These are phyloP conservation scores for Ceratobasidium sp. DNA, from an alignment of 1,284 basidiomycete species.

Conservation along the genomic window DNA sequence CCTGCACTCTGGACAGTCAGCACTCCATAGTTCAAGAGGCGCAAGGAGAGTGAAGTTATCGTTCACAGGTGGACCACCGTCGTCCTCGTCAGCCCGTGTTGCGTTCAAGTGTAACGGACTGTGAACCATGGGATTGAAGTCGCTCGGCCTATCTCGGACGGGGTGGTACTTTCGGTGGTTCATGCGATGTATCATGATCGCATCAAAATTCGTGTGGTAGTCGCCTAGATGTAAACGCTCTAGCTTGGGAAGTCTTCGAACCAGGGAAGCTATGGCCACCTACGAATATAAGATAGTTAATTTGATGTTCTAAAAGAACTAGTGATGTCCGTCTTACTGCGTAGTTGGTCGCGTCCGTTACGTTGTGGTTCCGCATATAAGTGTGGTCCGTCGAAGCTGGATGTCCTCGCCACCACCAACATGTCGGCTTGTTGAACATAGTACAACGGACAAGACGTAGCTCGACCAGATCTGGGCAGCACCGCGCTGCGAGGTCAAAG, in stretches of 20 bases:
- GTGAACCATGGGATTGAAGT: too few relatives aligned
- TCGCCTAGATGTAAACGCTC: constrained; percentile 1
- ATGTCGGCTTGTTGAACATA: constrained; percentile 33
- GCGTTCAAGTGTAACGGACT: too few relatives aligned
- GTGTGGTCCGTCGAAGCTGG: too few relatives aligned
- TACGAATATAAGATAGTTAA: neutral
- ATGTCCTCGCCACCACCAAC: too few relatives aligned
- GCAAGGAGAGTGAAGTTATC: neutral
- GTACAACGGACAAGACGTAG: constrained; percentile 27
- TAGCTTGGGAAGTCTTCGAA: neutral
- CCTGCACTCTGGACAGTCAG: neutral
- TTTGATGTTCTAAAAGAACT: neutral
- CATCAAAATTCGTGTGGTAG: neutral
- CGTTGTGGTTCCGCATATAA: constrained; percentile 1
- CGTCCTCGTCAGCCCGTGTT: too few relatives aligned
- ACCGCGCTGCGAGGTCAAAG: neutral
- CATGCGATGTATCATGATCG: neutral
- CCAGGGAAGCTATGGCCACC: neutral
- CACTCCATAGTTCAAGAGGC: neutral
- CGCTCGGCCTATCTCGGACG: neutral
- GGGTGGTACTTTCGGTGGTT: neutral
- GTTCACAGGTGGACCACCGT: neutral
- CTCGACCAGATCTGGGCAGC: constrained; percentile 2
- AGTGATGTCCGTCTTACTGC: constrained; percentile 10
- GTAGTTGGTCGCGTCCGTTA: neutral